Percentiles rank a stretch among this genome's conserved stretches.
Evolutionary conservation across 1,284 basidiomycete genomes (phyloP).

Genomic region (Ganoderma resinaceum): DNA sequence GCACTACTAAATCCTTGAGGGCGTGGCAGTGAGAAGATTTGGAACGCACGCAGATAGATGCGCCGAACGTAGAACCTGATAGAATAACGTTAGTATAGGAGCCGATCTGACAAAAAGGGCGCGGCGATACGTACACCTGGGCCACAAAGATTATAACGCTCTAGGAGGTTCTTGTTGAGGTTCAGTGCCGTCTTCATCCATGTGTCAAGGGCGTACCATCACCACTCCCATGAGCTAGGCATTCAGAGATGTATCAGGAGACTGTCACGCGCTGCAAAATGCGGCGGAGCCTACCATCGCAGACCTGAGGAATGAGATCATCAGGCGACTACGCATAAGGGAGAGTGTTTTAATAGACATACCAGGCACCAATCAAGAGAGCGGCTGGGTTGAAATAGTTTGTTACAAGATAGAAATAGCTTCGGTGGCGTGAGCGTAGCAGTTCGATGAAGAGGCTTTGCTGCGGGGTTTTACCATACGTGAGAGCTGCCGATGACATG

Average conservation of each 20-base stretch:
- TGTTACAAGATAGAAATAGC: slow-evolving; percentile 2
- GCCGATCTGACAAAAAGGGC: background rate
- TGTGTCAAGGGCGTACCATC: background rate
- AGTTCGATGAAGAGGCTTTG: background rate
- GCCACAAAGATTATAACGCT: slow-evolving; percentile 2
- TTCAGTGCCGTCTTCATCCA: background rate
- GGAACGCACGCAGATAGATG: slow-evolving; percentile 1
- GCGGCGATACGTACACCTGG: background rate
- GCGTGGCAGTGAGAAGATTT: background rate
- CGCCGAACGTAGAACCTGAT: slow-evolving; percentile 6
- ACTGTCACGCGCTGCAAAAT: background rate
- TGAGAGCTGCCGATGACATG: slow-evolving; percentile 1
- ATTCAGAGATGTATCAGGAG: background rate
- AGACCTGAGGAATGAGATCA: background rate
- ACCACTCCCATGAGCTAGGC: background rate
- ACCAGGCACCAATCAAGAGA: background rate
- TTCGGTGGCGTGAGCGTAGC: background rate
- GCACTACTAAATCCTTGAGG: background rate
- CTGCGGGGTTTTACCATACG: background rate
- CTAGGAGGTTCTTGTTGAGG: background rate
- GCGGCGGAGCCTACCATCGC: background rate
- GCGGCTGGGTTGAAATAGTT: slow-evolving; percentile 4
- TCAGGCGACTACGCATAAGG: background rate
- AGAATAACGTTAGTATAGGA: background rate
- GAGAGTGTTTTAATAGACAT: background rate